phyloP scores from a whole-genome alignment of 352 stramenopile genomes.

The Globisporangium recalcitrans region DNA sequence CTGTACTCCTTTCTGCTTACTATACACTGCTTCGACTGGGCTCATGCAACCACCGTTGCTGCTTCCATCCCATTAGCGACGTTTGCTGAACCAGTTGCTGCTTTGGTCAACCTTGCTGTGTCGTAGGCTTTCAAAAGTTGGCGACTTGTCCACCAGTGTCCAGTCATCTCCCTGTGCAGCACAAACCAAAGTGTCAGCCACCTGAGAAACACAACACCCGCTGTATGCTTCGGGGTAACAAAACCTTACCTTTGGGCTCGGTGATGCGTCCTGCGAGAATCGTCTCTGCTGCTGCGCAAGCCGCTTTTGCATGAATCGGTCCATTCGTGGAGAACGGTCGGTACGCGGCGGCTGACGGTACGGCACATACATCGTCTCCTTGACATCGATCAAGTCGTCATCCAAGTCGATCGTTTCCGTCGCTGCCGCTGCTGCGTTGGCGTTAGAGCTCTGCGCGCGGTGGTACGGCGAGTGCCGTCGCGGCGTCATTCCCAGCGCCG shows the following conservation, averaged over 20 bases:
- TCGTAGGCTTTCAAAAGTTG: constrained; percentile 55
- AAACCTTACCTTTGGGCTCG: constrained; percentile 43
- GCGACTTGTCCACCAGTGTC: constrained; percentile 75
- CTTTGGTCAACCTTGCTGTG: constrained; percentile 34
- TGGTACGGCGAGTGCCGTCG: constrained; percentile 17
- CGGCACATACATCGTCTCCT: constrained; percentile 51
- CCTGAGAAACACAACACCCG: background rate
- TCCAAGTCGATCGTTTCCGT: constrained; percentile 34
- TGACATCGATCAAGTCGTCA: constrained; percentile 46
- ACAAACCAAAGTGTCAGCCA: background rate
- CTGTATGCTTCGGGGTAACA: no score
- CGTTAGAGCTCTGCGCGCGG: constrained; percentile 59
- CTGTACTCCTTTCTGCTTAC: background rate
- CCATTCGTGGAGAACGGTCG: constrained; percentile 25
- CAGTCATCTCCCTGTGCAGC: constrained; percentile 50
- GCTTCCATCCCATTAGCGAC: background rate
- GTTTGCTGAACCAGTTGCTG: constrained; percentile 45
- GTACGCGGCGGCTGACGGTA: constrained; percentile 28
- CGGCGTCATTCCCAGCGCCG: constrained; percentile 12
- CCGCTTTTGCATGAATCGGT: constrained; percentile 17
- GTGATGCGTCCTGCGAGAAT: constrained; percentile 26
- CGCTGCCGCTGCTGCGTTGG: constrained; percentile 37
- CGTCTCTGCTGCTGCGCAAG: constrained; percentile 23
- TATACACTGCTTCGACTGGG: constrained; percentile 5
- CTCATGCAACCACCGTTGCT: background rate